Evolutionary conservation across 2,329 filamentous ascomycete species (phyloP).

Genomic region (Madurella fahalii): DNA sequence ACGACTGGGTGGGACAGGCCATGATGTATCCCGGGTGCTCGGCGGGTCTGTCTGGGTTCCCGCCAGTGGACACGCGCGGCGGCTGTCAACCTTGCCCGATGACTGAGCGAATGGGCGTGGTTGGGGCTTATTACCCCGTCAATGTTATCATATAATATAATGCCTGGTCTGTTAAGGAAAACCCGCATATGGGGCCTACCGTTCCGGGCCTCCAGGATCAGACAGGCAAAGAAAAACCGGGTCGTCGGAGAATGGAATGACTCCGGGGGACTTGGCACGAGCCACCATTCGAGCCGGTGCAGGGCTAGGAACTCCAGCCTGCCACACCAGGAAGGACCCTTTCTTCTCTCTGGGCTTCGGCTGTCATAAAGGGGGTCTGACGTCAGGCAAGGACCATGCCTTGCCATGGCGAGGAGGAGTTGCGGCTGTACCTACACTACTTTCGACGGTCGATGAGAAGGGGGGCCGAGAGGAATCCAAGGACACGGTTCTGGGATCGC

Average conservation of each 20-base stretch:
- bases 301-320: neutral
- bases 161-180: slow-evolving; percentile 7
- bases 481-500: slow-evolving; percentile 33
- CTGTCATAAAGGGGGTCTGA: slow-evolving; percentile 14
- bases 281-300: slow-evolving; percentile 1
- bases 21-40: slow-evolving; percentile 8
- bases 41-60: slow-evolving; percentile 9
- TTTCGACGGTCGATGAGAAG: slow-evolving; percentile 10
- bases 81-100: slow-evolving; percentile 11
- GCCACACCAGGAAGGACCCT: neutral
- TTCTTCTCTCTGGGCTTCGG: neutral
- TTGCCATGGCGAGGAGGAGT: slow-evolving; percentile 2
- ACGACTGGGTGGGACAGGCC: slow-evolving; percentile 8
- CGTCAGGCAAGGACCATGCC: slow-evolving; percentile 15
- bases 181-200: slow-evolving; percentile 15
- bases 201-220: slow-evolving; percentile 5
- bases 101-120: slow-evolving; percentile 8
- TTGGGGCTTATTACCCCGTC: slow-evolving; percentile 16
- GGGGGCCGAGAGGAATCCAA: slow-evolving; percentile 24
- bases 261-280: slow-evolving; percentile 19
- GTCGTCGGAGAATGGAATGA: slow-evolving; percentile 15
- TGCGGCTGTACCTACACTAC: slow-evolving; percentile 17
- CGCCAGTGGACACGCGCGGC: slow-evolving; percentile 5
- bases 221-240: slow-evolving; percentile 21
- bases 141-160: slow-evolving; percentile 18